Evolutionary conservation across 2,329 filamentous ascomycete genomes (phyloP).

Genomic region (Fusarium cyanostomum): DNA sequence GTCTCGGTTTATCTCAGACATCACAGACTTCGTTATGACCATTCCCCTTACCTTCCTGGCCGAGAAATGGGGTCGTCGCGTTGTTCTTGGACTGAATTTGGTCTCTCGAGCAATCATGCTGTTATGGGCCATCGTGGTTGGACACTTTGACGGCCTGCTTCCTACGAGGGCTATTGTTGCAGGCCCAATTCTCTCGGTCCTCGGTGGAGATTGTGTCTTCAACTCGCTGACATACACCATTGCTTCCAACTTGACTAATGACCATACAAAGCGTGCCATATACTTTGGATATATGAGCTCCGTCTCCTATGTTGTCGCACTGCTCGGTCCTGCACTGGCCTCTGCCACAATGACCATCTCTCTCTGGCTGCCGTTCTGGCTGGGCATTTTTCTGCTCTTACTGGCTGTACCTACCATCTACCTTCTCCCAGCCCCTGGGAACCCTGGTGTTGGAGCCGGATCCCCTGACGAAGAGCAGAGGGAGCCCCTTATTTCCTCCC

Average conservation of each 20-base stretch:
- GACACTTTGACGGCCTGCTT: conserved; percentile 27
- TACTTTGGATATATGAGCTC: conserved; percentile 63
- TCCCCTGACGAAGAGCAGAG: conserved; percentile 45
- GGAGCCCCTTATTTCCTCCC: conserved; percentile 52
- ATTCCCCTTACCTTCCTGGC: conserved; percentile 59
- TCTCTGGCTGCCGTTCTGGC: conserved; percentile 55
- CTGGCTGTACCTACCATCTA: conserved; percentile 29
- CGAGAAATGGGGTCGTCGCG: conserved; percentile 53
- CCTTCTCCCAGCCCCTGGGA: conserved; percentile 11
- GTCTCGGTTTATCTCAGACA: background rate
- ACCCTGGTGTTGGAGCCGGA: background rate
- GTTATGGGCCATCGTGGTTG: conserved; percentile 38
- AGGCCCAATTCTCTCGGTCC: conserved; percentile 54
- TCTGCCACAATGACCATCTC: conserved; percentile 56
- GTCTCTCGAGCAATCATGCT: conserved; percentile 46
- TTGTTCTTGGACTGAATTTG: conserved; percentile 56
- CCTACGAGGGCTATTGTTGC: conserved; percentile 48
- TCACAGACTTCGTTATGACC: conserved; percentile 58
- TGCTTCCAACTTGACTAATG: conserved; percentile 55
- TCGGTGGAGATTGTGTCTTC: conserved; percentile 62
- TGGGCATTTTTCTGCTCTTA: conserved; percentile 28
- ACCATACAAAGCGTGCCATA: conserved; percentile 56
- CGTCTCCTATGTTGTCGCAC: conserved; percentile 56
- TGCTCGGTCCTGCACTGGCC: conserved; percentile 58
- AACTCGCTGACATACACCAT: conserved; percentile 60